Conservation (phyloP, 208 protist species). For the Acanthamoeba triangularis region DNA sequence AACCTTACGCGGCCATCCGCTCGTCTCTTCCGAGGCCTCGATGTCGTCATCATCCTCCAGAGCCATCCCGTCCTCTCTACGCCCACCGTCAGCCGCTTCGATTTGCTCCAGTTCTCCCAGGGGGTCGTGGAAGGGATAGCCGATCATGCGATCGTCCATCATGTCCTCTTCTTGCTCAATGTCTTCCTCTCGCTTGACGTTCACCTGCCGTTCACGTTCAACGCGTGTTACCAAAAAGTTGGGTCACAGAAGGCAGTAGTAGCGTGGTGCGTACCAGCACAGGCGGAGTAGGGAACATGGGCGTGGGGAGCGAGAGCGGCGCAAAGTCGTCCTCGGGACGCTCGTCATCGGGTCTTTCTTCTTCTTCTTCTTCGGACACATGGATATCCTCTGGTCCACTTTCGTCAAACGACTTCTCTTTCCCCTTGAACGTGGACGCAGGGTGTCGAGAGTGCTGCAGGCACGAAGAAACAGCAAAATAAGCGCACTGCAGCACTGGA, state of each 20-base stretch:
- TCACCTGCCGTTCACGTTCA: not conserved
- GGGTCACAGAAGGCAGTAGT: too few relatives aligned
- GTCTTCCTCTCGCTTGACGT: constrained; percentile 25
- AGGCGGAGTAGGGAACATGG: constrained; percentile 31
- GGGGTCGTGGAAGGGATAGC: not conserved
- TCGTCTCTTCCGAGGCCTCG: not conserved
- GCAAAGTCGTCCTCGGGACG: not conserved
- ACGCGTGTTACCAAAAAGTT: too few relatives aligned
- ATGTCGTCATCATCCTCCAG: constrained; percentile 14
- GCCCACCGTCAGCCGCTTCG: not conserved
- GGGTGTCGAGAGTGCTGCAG: not conserved
- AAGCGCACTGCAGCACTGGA: too few relatives aligned
- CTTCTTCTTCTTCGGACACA: not conserved
- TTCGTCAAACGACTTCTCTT: not conserved
- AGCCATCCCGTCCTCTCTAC: not conserved
- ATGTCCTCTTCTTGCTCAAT: not conserved
- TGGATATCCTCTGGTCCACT: not conserved
- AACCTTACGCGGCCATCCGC: not conserved
- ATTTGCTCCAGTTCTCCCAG: not conserved
- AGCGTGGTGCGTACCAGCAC: not conserved
- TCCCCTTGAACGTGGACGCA: not conserved
- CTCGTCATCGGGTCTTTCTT: not conserved
- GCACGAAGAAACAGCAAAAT: not conserved
- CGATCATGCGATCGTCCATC: not conserved
- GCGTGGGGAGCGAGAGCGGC: constrained; percentile 31